phyloP scores from a whole-genome alignment of 352 stramenopile species.

The Globisporangium yorkense region DNA sequence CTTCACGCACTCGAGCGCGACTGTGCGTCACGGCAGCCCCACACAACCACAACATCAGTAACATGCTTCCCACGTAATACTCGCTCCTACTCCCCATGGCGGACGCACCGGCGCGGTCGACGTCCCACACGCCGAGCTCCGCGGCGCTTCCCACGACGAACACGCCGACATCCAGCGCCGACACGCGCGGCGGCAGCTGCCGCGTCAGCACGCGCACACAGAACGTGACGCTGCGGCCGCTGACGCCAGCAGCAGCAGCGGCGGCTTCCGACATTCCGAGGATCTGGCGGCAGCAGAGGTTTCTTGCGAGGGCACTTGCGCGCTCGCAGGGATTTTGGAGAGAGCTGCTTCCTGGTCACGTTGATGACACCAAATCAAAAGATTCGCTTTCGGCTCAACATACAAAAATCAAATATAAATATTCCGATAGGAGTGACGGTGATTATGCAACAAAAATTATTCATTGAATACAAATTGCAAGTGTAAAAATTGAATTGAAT shows the following conservation, averaged over 20 bases:
- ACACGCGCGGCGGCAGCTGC: not conserved
- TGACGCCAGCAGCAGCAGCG: not conserved
- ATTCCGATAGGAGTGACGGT: no score
- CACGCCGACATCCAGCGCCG: slow-evolving; percentile 21
- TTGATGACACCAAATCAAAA: not conserved
- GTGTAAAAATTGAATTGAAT: no score
- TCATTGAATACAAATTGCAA: not conserved
- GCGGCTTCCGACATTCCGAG: not conserved
- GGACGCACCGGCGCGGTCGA: slow-evolving; percentile 34
- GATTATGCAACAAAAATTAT: not conserved
- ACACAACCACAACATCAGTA: not conserved
- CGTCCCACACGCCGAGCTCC: slow-evolving; percentile 63
- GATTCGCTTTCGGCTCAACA: not conserved
- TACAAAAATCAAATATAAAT: not conserved
- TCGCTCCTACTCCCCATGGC: no score
- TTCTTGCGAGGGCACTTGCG: no score
- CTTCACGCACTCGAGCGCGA: slow-evolving; percentile 37
- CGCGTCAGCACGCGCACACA: slow-evolving; percentile 25
- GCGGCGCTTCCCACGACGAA: slow-evolving; percentile 42
- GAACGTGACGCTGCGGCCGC: slow-evolving; percentile 19
- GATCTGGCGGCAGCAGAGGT: no score
- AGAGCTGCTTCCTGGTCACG: no score
- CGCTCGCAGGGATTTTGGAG: no score
- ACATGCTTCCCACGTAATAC: no score
- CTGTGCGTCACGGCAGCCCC: slow-evolving; percentile 13